Base-by-base conservation (phyloP, 2,329 filamentous ascomycete species). In the Penicillium sp. region DNA sequence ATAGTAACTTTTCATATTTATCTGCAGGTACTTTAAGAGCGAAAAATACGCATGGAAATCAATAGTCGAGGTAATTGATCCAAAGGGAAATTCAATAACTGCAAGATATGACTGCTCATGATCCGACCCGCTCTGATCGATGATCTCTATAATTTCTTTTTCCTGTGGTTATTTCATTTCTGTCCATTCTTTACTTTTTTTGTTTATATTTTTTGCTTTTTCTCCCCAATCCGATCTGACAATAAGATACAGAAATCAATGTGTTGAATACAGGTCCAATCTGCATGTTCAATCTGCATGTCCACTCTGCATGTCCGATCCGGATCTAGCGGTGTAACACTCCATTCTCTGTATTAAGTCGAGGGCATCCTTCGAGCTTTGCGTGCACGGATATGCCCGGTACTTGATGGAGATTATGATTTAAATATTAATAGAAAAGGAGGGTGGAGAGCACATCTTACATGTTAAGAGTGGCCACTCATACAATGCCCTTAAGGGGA, bases 321-420 rank as follows among this genome's bases (percentile, higher is more conserved):
- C 44, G 48, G 48, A 53, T 58, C 54, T 61, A 54, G 58, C 58
- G 58, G 58, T 61, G 58, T 59, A 61, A 59, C 54, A 46, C 48
- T 53, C 45, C 42, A 29, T 54, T 8, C 53, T 17, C 19, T 17
- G 19, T 41, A 41, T 31, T 32, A 47, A 48, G 38, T 45, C 45
- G 38, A 21, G 26, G 43, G 41, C 39, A 48, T 51, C 42, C 49
- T 26, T 22, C 33, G 24, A 37, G 37, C 13, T 37, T 47, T 53
- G 33, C 39, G 29, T 29, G 26, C 24, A 50, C 37, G 34, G 45
- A 24, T 42, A 17, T 41, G 39, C 17, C 40, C 28, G 34, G 19
- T 24, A 49, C 24, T 15, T 7, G 22, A 26, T 38, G 13, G 6
- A 44, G 15, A 32, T 15, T 17, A 38, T 26, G 7, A 4, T 38